Evolutionary conservation across 2,329 filamentous ascomycete genomes (phyloP), one percentile per base, ranked within the genome.

Genomic region (Stemphylium vesicarium): DNA sequence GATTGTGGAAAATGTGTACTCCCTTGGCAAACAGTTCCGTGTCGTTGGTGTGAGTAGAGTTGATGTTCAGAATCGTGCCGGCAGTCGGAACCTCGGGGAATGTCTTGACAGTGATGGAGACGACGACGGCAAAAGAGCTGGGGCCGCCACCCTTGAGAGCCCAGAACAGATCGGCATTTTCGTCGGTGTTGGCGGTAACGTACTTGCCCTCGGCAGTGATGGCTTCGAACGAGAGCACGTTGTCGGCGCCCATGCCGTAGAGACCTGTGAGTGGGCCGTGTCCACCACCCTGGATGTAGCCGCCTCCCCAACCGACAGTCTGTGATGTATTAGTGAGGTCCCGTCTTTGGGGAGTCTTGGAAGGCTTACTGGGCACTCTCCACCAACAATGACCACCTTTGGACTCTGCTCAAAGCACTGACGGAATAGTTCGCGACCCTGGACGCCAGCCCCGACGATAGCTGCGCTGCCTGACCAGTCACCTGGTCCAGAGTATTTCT

Each of bases 231-330:
- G 72, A 70, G 9, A 78, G 61, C 9, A 75, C 68, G 22, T 72
- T 72, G 53, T 78, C 75, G n/a, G 71, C 67, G 29, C 69, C 73
- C 65, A 77, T 70, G 1, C 75, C 77, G 26, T 76, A 74, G 10
- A 71, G 69, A 12, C 63, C 62, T 4, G 71, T 63, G 22, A 80
- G 52, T 0, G 77, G 75, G 2, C 77, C 78, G 50, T 80, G 76
- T 7, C 79, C 79, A 43, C 77, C 79, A 35, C 77, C 76, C 50
- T 77, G 75, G 20, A 75, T 71, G 53, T 78, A 80, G 1, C 78
- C 78, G n/a, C 77, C 78, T 9, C 64, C 75, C 56, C 75, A 73
- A 20, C 73, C 74, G 18, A 78, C 75, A 47, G 73, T 74, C 67
- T 71, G 18, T 11, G 4, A 11, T 12, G 26, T 2, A 22, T 59